Evolutionary conservation across 495 filamentous ascomycete genomes (phyloP).

Genomic region (Xylona heveae): DNA sequence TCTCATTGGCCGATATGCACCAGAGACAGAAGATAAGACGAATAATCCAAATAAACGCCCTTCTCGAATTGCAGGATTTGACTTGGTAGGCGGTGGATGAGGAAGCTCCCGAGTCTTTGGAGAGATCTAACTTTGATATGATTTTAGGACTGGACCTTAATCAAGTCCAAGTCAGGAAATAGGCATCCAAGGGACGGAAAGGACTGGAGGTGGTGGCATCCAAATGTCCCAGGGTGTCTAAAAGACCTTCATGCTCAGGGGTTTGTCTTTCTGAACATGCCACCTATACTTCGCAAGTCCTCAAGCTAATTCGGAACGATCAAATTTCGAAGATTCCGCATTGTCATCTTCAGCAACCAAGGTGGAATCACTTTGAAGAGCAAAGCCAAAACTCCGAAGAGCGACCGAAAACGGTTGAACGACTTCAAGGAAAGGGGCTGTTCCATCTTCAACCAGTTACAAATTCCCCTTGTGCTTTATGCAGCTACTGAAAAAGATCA

Average conservation of each 20-base stretch:
- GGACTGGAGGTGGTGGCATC: constrained; percentile 95
- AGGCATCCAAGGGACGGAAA: constrained; percentile 41
- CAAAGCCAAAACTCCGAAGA: constrained; percentile 47
- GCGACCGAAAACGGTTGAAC: constrained; percentile 35
- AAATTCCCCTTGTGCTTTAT: constrained; percentile 61
- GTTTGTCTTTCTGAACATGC: constrained; percentile 19
- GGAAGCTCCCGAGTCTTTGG: background rate
- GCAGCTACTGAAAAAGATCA: constrained; percentile 63
- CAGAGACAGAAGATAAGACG: constrained; percentile 14
- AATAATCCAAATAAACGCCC: constrained; percentile 14
- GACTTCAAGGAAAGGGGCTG: constrained; percentile 63
- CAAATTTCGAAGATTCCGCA: constrained; percentile 36
- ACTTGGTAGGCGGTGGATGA: constrained; percentile 39
- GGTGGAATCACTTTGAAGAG: constrained; percentile 51
- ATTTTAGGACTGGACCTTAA: constrained; percentile 65
- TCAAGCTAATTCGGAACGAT: constrained; percentile 3
- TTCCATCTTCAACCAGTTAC: constrained; percentile 45
- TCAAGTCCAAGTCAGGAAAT: constrained; percentile 60
- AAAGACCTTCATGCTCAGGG: constrained; percentile 47
- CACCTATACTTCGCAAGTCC: background rate
- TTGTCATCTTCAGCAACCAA: constrained; percentile 79
- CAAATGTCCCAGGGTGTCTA: constrained; percentile 40
- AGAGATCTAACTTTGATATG: constrained; percentile 2
- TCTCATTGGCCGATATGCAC: constrained; percentile 51
- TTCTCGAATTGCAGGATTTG: constrained; percentile 68